Evolutionary conservation across 495 filamentous ascomycete species (phyloP), one percentile per base, ranked within the genome.

Genomic region (Podospora pseudocomata): DNA sequence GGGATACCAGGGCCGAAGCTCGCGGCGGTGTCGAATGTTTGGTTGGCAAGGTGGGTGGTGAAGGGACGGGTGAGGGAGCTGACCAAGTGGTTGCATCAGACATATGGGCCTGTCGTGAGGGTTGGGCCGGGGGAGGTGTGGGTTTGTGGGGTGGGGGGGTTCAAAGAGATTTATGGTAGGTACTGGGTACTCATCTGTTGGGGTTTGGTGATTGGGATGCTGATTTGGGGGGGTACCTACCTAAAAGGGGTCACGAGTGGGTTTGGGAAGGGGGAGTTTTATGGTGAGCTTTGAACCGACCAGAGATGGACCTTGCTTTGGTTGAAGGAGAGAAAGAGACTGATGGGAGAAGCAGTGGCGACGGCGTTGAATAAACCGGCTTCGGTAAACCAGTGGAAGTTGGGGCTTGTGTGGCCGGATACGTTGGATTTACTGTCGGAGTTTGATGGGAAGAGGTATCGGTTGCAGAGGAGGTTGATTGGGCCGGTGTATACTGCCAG

Each of bases 121-220:
- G 74, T 89, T 13, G 87, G 87, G 0, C 87, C 87, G 0, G 81
- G 84, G 44, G 78, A 80, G 32, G 75, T 89, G 11, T 87, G 83
- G 63, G 79, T 88, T 9, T 73, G 81, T 44, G 82, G 82, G 49
- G 69, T 62, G 0, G 77, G 75, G 18, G 81, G 73, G 0, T 82
- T 85, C 59, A 69, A 68, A 15, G 65, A 54, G 0, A 80, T 87
- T 1, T 87, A 87, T 68, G 60, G 79, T 80, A 28, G 6, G 75
- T 30, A 20, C 20, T 13, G 2, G 19, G 49, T 63, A 5, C 4
- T 60, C 4, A 56, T 20, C n/a, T 20, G 9, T 58, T 58, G 20
- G 6, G n/a, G 15, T 5, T 26, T 15, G 55, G 9, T 20, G 55
- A 19, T 26, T 26, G 18, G 15, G 19, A 58, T 58, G 39, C 18